Evolutionary conservation across 805 yeast species (phyloP).

Genomic region (Candida vartiovaarae): DNA sequence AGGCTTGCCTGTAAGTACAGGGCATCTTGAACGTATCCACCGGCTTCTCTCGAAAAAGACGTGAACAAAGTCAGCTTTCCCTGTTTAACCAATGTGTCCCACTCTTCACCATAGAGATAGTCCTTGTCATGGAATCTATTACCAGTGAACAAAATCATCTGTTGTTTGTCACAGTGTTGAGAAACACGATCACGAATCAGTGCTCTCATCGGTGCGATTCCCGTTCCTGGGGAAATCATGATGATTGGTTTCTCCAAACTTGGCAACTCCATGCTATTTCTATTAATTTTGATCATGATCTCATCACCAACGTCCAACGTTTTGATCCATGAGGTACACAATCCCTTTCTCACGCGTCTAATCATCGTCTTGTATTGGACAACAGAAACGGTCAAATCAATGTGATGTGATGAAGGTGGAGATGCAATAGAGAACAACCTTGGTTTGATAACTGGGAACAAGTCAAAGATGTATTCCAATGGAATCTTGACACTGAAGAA

Average conservation of each 20-base stretch:
- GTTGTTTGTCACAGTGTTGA: slow-evolving; percentile 29
- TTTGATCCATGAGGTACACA: slow-evolving; percentile 75
- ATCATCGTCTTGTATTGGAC: slow-evolving; percentile 84
- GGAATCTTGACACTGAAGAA: slow-evolving; percentile 76
- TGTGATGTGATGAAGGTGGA: slow-evolving; percentile 27
- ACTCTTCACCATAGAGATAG: slow-evolving; percentile 52
- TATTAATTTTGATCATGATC: slow-evolving; percentile 45
- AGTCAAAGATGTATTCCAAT: slow-evolving; percentile 62
- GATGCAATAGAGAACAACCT: slow-evolving; percentile 84
- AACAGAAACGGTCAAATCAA: slow-evolving; percentile 74
- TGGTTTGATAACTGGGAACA: slow-evolving; percentile 74
- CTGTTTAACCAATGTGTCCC: slow-evolving; percentile 33
- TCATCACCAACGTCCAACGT: slow-evolving; percentile 39
- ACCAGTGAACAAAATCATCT: slow-evolving; percentile 63
- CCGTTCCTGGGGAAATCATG: slow-evolving; percentile 91
- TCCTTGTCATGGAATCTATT: slow-evolving; percentile 63
- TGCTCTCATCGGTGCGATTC: slow-evolving; percentile 87
- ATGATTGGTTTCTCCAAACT: slow-evolving; percentile 41
- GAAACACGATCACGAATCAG: slow-evolving; percentile 32
- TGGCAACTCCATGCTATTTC: slow-evolving; percentile 35
- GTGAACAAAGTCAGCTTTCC: slow-evolving; percentile 35
- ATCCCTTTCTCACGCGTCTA: slow-evolving; percentile 67
- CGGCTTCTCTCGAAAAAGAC: slow-evolving; percentile 45
- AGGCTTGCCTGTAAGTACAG: slow-evolving; percentile 43
- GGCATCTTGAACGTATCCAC: slow-evolving; percentile 74